Evolutionary conservation across 441 rosid genomes (phyloP).

Genomic region (Aquilaria agallochum): DNA sequence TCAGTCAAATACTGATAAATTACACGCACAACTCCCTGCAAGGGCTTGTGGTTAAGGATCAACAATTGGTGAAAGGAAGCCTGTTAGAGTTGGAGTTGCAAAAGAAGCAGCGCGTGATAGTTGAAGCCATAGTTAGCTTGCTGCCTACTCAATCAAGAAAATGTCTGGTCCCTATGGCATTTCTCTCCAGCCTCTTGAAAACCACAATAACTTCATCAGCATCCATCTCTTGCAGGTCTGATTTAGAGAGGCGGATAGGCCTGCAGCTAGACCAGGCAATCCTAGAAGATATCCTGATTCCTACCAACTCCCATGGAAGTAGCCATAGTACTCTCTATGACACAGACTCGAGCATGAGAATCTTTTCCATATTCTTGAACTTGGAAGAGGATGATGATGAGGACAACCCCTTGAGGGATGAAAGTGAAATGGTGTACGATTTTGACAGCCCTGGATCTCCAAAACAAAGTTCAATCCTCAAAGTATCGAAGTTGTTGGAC

Average conservation of each 20-base stretch:
- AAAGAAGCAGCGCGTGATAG: constrained; percentile 70
- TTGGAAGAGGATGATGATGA: constrained; percentile 80
- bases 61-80: constrained; percentile 56
- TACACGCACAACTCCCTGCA: constrained; percentile 81
- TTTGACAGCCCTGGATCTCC: constrained; percentile 94
- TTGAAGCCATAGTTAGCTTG: constrained; percentile 71
- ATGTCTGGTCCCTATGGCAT: constrained; percentile 83
- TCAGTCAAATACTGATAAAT: constrained; percentile 84
- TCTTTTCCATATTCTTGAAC: constrained; percentile 82
- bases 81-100: constrained; percentile 52
- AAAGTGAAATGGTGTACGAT: constrained; percentile 78
- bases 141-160: constrained; percentile 87
- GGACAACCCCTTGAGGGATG: constrained; percentile 56
- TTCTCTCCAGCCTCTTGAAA: constrained; percentile 85
- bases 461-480: constrained; percentile 84
- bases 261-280: constrained; percentile 94
- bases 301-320: constrained; percentile 55
- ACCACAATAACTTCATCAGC: constrained; percentile 62
- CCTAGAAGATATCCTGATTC: constrained; percentile 87
- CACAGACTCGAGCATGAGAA: constrained; percentile 74
- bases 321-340: constrained; percentile 62
- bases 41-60: constrained; percentile 58
- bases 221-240: constrained; percentile 64
- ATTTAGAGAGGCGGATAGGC: constrained; percentile 85
- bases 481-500: constrained; percentile 88